Evolutionary conservation across 2,329 filamentous ascomycete genomes (phyloP).

Genomic region (Phoma sp.): DNA sequence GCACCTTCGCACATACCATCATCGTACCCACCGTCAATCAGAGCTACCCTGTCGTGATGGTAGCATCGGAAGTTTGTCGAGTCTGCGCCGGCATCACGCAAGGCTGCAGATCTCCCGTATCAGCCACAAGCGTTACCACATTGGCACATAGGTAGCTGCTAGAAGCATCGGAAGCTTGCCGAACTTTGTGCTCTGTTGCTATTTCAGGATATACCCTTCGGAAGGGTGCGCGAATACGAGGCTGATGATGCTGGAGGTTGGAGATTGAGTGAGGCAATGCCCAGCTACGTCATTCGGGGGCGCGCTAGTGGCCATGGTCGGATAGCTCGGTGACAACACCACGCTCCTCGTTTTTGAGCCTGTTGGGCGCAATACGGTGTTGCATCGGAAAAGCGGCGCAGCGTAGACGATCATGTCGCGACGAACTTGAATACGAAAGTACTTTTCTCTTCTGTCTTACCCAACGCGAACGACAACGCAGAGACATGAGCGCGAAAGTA

Average conservation of each 20-base stretch:
- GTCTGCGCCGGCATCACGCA: neutral
- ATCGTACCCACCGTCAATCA: conserved; percentile 4
- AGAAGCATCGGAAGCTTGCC: neutral
- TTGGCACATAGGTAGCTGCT: neutral
- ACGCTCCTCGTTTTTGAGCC: neutral
- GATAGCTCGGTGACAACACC: neutral
- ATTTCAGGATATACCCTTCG: neutral
- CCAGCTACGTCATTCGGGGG: conserved; percentile 4
- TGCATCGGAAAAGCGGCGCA: too few species aligned
- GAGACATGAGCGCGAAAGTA: too few species aligned
- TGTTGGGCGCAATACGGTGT: neutral
- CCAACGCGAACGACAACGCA: too few species aligned
- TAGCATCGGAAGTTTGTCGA: conserved; percentile 4
- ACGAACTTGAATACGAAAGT: too few species aligned
- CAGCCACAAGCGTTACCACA: conserved; percentile 9
- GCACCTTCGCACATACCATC: neutral
- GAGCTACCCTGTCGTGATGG: conserved; percentile 11
- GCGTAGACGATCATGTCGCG: too few species aligned
- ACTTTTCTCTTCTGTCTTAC: too few species aligned
- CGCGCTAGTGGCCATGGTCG: conserved; percentile 5
- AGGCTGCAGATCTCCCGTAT: conserved; percentile 7
- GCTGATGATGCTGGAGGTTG: conserved; percentile 10
- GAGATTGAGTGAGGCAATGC: neutral
- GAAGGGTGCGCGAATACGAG: conserved; percentile 7
- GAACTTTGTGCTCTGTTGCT: conserved; percentile 3